A percentile compares a stretch with the other conserved stretches of the same genome.
These are phyloP conservation scores for Dictyostelium intermedium DNA, from an alignment of 78 protist species.

Conservation along the genomic window DNA sequence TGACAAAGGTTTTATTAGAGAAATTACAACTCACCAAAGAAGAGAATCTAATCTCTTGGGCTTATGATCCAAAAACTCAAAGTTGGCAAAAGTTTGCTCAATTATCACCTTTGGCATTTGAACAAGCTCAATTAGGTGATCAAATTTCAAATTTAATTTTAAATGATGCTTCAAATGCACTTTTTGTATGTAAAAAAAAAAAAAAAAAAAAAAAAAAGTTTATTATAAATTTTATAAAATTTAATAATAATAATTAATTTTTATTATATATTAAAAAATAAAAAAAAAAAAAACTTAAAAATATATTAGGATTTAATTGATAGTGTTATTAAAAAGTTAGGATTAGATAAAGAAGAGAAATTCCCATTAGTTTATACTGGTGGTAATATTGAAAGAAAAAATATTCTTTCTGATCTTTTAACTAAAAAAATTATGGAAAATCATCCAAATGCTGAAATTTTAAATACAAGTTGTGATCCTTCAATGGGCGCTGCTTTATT, in stretches of 20 bases:
- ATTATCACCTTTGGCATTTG: constrained; percentile 45
- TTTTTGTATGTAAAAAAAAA: constrained; percentile 38
- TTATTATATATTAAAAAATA: too few relatives aligned
- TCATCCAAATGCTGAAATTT: constrained; percentile 24
- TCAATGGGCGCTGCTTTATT: constrained; percentile 60
- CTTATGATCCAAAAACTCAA: constrained; percentile 43
- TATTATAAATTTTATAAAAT: too few relatives aligned
- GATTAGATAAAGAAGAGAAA: constrained; percentile 9
- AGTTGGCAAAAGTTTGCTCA: constrained; percentile 69
- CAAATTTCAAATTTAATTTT: constrained; percentile 13
- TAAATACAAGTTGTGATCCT: constrained; percentile 2
- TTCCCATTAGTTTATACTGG: constrained; percentile 71
- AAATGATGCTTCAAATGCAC: not conserved
- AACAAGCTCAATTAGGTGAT: constrained; percentile 37
- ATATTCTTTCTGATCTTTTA: constrained; percentile 7
- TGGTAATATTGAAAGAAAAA: constrained; percentile 63
- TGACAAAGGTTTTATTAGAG: constrained; percentile 23
- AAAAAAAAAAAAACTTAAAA: too few relatives aligned
- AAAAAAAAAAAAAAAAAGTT: not conserved
- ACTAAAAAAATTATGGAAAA: not conserved
- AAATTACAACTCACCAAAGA: constrained; percentile 11
- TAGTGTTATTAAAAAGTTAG: constrained; percentile 41
- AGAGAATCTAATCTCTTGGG: constrained; percentile 57
- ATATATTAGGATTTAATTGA: constrained; percentile 22
- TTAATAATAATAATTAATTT: not conserved